Evolutionary conservation across 106 monocot species (phyloP).

Genomic region (Allium cepa): DNA sequence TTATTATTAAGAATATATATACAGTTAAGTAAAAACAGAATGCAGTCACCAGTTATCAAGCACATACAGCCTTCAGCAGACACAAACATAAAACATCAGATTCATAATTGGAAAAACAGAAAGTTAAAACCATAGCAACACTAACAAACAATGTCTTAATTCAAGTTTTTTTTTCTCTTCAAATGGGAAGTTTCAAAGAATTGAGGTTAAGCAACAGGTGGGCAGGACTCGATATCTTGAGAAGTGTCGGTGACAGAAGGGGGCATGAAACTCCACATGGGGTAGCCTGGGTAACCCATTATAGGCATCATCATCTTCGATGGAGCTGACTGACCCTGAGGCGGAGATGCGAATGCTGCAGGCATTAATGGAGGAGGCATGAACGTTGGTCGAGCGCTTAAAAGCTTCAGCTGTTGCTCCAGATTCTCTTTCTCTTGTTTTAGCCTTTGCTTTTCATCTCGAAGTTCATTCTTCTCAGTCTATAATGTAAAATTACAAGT

Average conservation of each 20-base stretch:
- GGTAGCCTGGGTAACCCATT: slow-evolving; percentile 72
- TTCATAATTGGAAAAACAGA: neutral
- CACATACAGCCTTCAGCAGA: neutral
- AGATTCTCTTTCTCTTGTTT: slow-evolving; percentile 57
- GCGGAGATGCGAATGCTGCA: slow-evolving; percentile 32
- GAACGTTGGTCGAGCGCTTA: slow-evolving; percentile 25
- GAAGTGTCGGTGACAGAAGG: slow-evolving; percentile 76
- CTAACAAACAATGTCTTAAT: neutral
- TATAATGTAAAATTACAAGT: neutral
- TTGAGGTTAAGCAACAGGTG: slow-evolving; percentile 51
- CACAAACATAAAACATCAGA: neutral
- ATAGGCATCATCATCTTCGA: slow-evolving; percentile 78
- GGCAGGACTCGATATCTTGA: slow-evolving; percentile 52
- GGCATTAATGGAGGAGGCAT: slow-evolving; percentile 44
- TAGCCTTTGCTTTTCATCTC: slow-evolving; percentile 64
- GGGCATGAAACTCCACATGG: slow-evolving; percentile 88
- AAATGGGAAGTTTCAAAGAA: neutral
- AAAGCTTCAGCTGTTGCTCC: slow-evolving; percentile 51
- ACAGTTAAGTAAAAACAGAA: neutral
- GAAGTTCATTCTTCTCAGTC: slow-evolving; percentile 65
- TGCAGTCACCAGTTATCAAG: neutral
- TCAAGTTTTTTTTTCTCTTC: neutral
- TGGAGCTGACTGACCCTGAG: slow-evolving; percentile 11
- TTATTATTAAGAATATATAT: no score
- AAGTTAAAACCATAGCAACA: neutral